Conservation (phyloP, 2,329 filamentous ascomycete species). For the Epichloe gansuensis region DNA sequence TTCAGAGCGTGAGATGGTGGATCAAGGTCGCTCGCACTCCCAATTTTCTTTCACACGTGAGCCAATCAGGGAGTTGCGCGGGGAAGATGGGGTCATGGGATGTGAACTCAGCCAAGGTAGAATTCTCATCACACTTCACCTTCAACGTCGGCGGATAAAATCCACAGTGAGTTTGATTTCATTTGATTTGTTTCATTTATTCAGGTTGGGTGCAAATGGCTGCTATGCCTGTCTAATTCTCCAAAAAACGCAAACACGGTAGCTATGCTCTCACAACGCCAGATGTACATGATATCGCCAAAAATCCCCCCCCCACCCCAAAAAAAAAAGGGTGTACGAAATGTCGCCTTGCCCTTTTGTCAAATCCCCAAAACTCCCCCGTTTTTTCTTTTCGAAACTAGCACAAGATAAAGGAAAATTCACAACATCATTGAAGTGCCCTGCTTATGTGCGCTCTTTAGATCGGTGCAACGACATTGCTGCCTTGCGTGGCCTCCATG, state of each 20-base stretch:
- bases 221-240: background rate
- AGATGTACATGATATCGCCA: background rate
- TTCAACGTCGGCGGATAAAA: conserved; percentile 1
- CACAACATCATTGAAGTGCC: background rate
- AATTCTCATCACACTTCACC: too few species aligned
- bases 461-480: conserved; percentile 18
- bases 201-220: background rate
- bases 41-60: too few species aligned
- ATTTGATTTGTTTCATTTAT: background rate
- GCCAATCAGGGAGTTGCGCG: conserved; percentile 9
- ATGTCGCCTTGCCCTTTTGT: background rate
- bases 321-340: background rate
- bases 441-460: conserved; percentile 4
- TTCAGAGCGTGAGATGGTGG: background rate
- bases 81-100: conserved; percentile 10
- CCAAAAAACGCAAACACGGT: background rate
- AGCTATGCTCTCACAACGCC: background rate
- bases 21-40: background rate
- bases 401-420: background rate
- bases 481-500: conserved; percentile 54
- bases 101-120: too few species aligned
- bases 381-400: background rate
- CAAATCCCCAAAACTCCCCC: background rate
- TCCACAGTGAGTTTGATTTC: background rate
- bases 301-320: background rate